A percentile compares a stretch with the other conserved stretches of the same genome.
These are phyloP conservation scores for Lactarius hatsudake DNA, from an alignment of 768 basidiomycete species.

Conservation along the genomic window DNA sequence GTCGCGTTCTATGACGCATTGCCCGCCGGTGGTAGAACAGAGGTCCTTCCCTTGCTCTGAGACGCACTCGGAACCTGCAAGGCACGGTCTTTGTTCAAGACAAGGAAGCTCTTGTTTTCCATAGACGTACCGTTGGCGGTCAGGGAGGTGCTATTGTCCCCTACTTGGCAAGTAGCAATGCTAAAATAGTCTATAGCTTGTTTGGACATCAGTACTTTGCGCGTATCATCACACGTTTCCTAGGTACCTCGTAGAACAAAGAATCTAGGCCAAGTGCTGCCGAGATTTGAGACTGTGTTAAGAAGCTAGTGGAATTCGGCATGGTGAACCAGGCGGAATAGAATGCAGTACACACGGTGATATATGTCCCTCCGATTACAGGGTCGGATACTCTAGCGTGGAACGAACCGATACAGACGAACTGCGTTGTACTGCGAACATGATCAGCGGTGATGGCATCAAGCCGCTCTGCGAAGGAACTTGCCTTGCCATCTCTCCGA, in stretches of 20 bases:
- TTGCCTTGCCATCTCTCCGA: slow-evolving; percentile 82
- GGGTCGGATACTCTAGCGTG: slow-evolving; percentile 96
- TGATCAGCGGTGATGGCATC: slow-evolving; percentile 14
- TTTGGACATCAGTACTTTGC: slow-evolving; percentile 21
- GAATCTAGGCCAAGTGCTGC: slow-evolving; percentile 98
- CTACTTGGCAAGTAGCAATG: slow-evolving; percentile 77
- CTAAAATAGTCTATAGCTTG: slow-evolving; percentile 85
- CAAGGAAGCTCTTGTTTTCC: not conserved
- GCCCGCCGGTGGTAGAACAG: slow-evolving; percentile 72
- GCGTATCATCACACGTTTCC: not conserved
- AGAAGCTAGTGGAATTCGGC: slow-evolving; percentile 57
- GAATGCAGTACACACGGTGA: slow-evolving; percentile 67
- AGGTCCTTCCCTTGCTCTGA: slow-evolving; percentile 83
- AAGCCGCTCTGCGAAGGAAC: slow-evolving; percentile 31
- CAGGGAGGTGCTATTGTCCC: slow-evolving; percentile 52
- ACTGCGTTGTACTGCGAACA: slow-evolving; percentile 80
- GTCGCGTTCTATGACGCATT: slow-evolving; percentile 80
- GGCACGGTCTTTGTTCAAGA: not conserved
- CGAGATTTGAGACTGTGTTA: slow-evolving; percentile 94
- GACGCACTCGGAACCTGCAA: slow-evolving; percentile 80
- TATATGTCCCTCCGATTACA: slow-evolving; percentile 96
- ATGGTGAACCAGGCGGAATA: not conserved
- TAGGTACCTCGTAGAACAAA: slow-evolving; percentile 81
- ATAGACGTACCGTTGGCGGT: slow-evolving; percentile 49
- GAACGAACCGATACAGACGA: slow-evolving; percentile 96